Evolutionary conservation across 1,284 basidiomycete species (phyloP).

Genomic region (Fomitiporia mediterranea): DNA sequence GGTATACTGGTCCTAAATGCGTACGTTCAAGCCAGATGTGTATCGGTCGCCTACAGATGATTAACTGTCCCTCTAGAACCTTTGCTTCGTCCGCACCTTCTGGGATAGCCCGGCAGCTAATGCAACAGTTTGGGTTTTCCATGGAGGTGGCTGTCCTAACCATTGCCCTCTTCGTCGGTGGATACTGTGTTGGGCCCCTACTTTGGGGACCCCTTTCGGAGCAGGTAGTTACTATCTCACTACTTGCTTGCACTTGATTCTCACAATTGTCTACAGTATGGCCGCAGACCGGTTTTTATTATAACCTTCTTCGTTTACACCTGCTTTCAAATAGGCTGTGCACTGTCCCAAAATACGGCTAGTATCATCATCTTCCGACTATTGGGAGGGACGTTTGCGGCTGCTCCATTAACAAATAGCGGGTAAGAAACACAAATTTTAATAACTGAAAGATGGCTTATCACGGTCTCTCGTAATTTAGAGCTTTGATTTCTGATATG

Average conservation of each 20-base stretch:
- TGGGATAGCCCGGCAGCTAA: conserved; percentile 43
- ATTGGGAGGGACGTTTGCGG: conserved; percentile 58
- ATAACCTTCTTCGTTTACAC: conserved; percentile 47
- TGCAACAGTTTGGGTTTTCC: conserved; percentile 48
- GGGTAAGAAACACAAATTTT: conserved; percentile 43
- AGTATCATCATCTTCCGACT: conserved; percentile 65
- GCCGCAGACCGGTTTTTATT: conserved; percentile 43
- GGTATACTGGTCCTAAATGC: conserved; percentile 68
- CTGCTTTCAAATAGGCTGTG: conserved; percentile 49
- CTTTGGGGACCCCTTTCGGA: conserved; percentile 50
- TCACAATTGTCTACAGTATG: conserved; percentile 23
- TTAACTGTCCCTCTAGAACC: conserved; percentile 35
- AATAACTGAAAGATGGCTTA: no score
- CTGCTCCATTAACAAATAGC: conserved; percentile 44
- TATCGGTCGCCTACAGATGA: no score
- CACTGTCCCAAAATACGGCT: conserved; percentile 56
- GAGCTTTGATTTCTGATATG: conserved; percentile 41
- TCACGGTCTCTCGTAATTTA: no score
- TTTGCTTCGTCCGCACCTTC: conserved; percentile 60
- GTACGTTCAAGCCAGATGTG: conserved; percentile 35
- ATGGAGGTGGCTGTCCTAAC: conserved; percentile 42
- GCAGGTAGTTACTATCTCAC: conserved; percentile 20
- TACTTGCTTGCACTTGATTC: neutral
- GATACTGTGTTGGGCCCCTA: conserved; percentile 44
- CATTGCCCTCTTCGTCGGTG: conserved; percentile 41